Conservation (phyloP, 2,329 filamentous ascomycete species). For the Exophiala calicioides region DNA sequence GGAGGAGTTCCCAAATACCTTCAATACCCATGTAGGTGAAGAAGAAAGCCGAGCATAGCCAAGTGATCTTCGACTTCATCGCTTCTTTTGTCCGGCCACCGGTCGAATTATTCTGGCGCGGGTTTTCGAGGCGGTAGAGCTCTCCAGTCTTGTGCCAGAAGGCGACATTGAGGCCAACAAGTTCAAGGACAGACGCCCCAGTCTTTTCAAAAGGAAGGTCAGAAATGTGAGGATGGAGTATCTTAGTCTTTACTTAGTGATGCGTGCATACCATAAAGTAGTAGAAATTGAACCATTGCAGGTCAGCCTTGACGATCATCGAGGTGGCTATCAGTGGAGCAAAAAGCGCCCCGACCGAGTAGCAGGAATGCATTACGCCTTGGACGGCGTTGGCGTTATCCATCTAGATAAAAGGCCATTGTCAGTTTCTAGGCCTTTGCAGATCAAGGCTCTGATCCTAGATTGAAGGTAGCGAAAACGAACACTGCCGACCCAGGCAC, state of each 20-base stretch:
- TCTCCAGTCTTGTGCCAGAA: conserved; percentile 66
- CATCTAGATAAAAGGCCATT: no score
- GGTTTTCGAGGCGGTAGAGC: conserved; percentile 56
- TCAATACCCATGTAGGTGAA: conserved; percentile 74
- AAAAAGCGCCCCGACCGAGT: conserved; percentile 69
- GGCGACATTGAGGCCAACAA: conserved; percentile 52
- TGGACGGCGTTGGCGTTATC: conserved; percentile 71
- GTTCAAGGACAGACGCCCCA: conserved; percentile 58
- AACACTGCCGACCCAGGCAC: conserved; percentile 68
- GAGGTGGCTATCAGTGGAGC: conserved; percentile 69
- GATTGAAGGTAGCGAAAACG: no score
- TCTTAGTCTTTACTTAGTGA: neutral
- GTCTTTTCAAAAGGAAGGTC: conserved; percentile 40
- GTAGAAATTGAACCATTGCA: conserved; percentile 71
- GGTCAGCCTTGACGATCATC: conserved; percentile 63
- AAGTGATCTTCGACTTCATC: conserved; percentile 55
- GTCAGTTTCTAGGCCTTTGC: no score
- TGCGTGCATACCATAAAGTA: conserved; percentile 58
- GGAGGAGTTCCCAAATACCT: conserved; percentile 48
- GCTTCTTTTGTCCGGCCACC: conserved; percentile 42
- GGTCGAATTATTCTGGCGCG: conserved; percentile 28
- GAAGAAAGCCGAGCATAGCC: conserved; percentile 71
- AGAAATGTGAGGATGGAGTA: neutral
- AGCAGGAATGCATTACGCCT: conserved; percentile 71
- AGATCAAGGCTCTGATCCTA: no score